Evolutionary conservation across 805 yeast species (phyloP), one percentile per base, ranked within the genome.

Genomic region (Spathaspora passalidarum): DNA sequence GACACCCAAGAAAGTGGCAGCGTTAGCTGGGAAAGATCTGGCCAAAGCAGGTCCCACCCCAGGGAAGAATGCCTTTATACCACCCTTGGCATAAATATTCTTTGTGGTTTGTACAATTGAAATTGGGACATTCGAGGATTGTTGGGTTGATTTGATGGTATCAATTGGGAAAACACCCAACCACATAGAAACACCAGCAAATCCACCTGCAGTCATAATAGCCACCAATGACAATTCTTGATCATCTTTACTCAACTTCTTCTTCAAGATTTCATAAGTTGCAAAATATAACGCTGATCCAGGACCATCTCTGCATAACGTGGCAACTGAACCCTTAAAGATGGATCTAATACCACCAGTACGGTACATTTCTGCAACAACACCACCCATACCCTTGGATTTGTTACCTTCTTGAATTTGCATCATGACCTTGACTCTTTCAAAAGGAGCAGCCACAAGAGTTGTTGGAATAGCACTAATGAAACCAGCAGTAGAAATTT

Each of bases 181-280:
- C 99, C 99, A 92, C 99, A 92, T 92, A 9, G 96, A 81, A 50
- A 92, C 88, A 60, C 99, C 99, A 1, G 97, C 96, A 60, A 82
- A 77, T 18, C 98, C 99, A 64, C 99, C 99, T 29, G 97, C 96
- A 37, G 86, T 73, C 54, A 88, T 80, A 49, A 94, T 81, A 25
- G 94, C 90, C 19, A 78, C 67, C 37, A 92, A 70, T 5, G 91
- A 84, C 59, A 89, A 60, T 41, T 79, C 73, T 46, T 77, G 71
- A 47, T 55, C 49, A 18, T 80, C 80, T 13, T 65, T 64, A 10
- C 89, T 75, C 54, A 86, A 73, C 48, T 62, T 67, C 46, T 78
- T 75, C 68, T 94, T 94, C 50, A 88, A 68, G 51, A 78, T 75
- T 65, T 92, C 99, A 65, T 92, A 92, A 1, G 96, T 88, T 2